Base-by-base conservation (phyloP, 129 eudicot species). In the Oenanthe sinensis region DNA sequence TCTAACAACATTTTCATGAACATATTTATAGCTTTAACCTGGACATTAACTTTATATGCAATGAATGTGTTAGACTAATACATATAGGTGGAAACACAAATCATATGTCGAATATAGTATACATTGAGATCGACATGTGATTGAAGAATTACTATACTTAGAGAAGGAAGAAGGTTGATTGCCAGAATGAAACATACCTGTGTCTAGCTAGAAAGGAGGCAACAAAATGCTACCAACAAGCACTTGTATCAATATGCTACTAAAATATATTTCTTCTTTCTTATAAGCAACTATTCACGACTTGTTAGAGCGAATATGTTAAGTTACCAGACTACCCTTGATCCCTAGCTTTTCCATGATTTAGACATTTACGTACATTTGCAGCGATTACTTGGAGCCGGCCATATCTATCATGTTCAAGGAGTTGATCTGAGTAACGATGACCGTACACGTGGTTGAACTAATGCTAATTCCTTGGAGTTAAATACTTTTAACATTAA, bases 361-460 rank as follows among this genome's bases (percentile, higher is more conserved):
- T 67, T 22, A 67, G 72, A 67, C 72, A 67, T 15, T 30, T 67
- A 30, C 42, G 30, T 30, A 67, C 43, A 60, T 8, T 24, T 60
- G 36, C 68, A 67, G 43, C n/a, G n/a, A 67, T 30, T 67, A 67
- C 49, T 36, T 33, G 44, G 47, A 77, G 70, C 74, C 46, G 48
- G 20, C 62, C 46, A 36, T 26, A 67, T 73, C 82, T 74, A 63
- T 79, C 65, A 62, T 65, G 48, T 43, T 81, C 79, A 75, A 30
- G 79, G 37, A 52, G 71, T 15, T n/a, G n/a, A n/a, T n/a, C n/a
- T n/a, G n/a, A n/a, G n/a, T n/a, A 60, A 60, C n/a, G 48, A 67
- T 54, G 83, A 77, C 82, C 85, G 75, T 84, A 89, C 86, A 89
- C 87, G 92, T 86, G 88, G 81, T 52, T 45, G 84, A 79, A 88